Evolutionary conservation across 1,284 basidiomycete genomes (phyloP).

Genomic region (Apiotrichum gracile): DNA sequence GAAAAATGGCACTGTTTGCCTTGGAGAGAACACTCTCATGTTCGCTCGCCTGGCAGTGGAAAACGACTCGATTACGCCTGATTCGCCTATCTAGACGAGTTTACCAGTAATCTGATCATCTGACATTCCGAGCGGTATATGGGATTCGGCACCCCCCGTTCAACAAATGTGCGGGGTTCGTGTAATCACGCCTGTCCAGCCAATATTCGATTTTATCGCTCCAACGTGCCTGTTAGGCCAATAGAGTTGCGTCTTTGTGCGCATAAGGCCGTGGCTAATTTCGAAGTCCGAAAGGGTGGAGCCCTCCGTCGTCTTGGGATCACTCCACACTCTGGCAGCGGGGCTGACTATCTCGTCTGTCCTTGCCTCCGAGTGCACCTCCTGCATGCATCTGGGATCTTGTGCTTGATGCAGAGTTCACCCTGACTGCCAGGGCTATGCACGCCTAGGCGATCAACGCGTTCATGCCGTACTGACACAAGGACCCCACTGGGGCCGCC

Average conservation of each 20-base stretch:
- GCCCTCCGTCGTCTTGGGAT: neutral
- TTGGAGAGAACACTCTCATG: neutral
- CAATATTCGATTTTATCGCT: neutral
- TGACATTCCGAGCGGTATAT: neutral
- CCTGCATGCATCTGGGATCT: neutral
- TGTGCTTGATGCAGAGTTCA: neutral
- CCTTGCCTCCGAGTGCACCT: neutral
- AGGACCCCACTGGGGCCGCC: neutral
- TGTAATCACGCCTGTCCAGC: neutral
- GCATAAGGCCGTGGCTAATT: too few relatives aligned
- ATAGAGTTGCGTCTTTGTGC: neutral
- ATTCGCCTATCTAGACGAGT: slow-evolving; percentile 1
- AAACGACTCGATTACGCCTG: neutral
- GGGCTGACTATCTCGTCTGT: neutral
- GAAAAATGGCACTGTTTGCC: neutral
- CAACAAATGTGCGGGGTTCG: neutral
- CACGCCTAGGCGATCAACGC: neutral
- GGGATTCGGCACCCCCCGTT: too few relatives aligned
- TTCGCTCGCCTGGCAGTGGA: neutral
- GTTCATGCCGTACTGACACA: neutral
- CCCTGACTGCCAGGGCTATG: neutral
- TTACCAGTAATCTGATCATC: neutral
- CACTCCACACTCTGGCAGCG: neutral
- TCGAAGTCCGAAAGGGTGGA: neutral
- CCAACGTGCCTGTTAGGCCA: neutral